Evolutionary conservation across 192 early-diverging fungal species (phyloP), one percentile per base, ranked within the genome.

Genomic region (Umbelopsis ramanniana): DNA sequence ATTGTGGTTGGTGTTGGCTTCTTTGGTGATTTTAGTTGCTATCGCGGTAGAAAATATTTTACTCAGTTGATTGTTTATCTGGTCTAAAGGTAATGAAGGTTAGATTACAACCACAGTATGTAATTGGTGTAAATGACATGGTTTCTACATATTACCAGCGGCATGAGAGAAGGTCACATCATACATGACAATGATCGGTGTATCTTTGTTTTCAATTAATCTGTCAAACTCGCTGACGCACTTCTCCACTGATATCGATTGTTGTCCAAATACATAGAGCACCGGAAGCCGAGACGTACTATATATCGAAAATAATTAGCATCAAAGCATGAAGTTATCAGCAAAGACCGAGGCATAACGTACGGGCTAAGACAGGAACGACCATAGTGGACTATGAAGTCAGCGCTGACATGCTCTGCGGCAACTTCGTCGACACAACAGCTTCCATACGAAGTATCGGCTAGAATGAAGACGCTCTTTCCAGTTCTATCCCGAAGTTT

Each of bases 361-460:
- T 84, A 91, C 87, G 91, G 86, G 72, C 90, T 92, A 46, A 98
- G 79, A 73, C 98, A 99, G 8, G 96, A 89, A 23, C 90, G 90
- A 4, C 98, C 98, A 85, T 94, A 99, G 79, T 99, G 98, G 35
- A 99, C 88, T 35, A 99, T 90, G n/a, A 94, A 74, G 52, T 98
- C 93, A 15, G 95, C 89, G 9, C 80, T 63, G 40, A 89, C 90
- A 73, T 99, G 98, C 79, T 95, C 87, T 8, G 96, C 96, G 23
- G 98, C 96, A 2, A 99, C 92, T 73, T 97, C 95, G 77, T 99
- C 98, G 1, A 97, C 95, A 77, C 98, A 99, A 79, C 98, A 99
- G 79, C 94, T 94, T 69, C 97, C 97, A 74, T 95, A 97, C 17
- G 97, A 95, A 0, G 98, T 98, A 73, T 99, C 98, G 19, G 93